Evolutionary conservation across 371 early-diverging fungal genomes (phyloP), one percentile per base, ranked within the genome.

Genomic region (Furculomyces boomerangus): DNA sequence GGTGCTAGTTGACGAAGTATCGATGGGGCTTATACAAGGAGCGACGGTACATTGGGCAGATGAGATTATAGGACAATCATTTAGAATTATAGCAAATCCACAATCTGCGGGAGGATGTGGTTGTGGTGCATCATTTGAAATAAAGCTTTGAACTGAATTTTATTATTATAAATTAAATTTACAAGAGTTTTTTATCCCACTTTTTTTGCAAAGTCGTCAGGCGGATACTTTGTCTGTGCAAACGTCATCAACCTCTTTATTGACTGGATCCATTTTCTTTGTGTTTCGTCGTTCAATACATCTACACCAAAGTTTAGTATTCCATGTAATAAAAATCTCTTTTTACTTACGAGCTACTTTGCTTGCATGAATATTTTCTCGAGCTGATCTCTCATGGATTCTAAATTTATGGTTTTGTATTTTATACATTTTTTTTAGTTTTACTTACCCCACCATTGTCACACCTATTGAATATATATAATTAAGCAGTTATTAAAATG

Each of bases 201-300:
- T 48, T 62, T 56, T 43, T 69, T 69, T 18, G 85, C 74, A 29
- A 81, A 58, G 56, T 86, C 87, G 22, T 76, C 72, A 2, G 93
- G 93, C 10, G 94, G 95, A 72, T 90, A 92, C 60, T 84, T 84
- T 30, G 70, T 78, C 65, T 95, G 93, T 0, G 83, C 82, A 79
- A 90, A 97, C 1, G 92, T 91, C 84, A 95, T 93, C 47, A 95
- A 68, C 24, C 96, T 81, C 64, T 97, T 95, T 51, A 94, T 80
- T n/a, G 84, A 79, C 70, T 95, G 98, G 67, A 97, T 95, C 96
- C 96, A 97, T 65, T 94, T 94, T 47, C 98, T 77, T 55, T 88
- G 88, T 0, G 87, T 79, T 70, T 95, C 98, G 58, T 95, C 93
- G 71, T 97, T 97, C 20, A 97, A 75, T n/a, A 88, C 94, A 65